Evolutionary conservation across 2,329 filamentous ascomycete genomes (phyloP), one percentile per base, ranked within the genome.

Genomic region (Botryosphaeria dothidea): DNA sequence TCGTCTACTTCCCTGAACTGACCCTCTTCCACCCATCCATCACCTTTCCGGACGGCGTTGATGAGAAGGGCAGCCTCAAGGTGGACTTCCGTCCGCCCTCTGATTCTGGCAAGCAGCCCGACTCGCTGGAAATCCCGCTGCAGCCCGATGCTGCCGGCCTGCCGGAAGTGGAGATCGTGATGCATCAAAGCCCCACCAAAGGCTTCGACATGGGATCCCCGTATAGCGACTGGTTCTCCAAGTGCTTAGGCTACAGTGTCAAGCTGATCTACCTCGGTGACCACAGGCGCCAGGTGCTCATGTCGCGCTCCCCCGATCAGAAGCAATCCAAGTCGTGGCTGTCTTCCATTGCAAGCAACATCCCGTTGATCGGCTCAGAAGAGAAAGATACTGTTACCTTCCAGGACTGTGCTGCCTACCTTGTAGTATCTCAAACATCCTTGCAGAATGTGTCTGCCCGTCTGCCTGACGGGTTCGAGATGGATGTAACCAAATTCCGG

Each of bases 321-420:
- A 51, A 34, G 64, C 61, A 27, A 52, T 38, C 56, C n/a, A 65
- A 43, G 51, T 71, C 69, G 67, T 80, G 75, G 77, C 71, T 75
- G 29, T 75, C 71, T 36, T 69, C 63, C 64, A 70, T 75, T 51
- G 66, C 67, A 36, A 70, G 66, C 57, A 73, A 61, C 68, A 69
- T 67, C 46, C 62, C 62, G 9, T 19, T 64, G 65, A 57, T 34
- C n/a, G 49, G 41, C 52, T 52, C 62, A 5, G 66, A 52, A 19
- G 58, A 51, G 34, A 66, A 72, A 27, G 66, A 71, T n/a, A 62
- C 72, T 23, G 83, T 94, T 48, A 86, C 85, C 2, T 95, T 94
- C 77, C 86, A 88, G 43, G 92, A 95, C 76, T 86, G 86, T 68
- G 91, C 91, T 1, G 90, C 92, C 0, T 91, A 90, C 74, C 84